A percentile compares a stretch with the other conserved stretches of the same genome.
These are phyloP conservation scores for Globisporangium cylindrosporum DNA, from an alignment of 352 stramenopile genomes.

Conservation along the genomic window DNA sequence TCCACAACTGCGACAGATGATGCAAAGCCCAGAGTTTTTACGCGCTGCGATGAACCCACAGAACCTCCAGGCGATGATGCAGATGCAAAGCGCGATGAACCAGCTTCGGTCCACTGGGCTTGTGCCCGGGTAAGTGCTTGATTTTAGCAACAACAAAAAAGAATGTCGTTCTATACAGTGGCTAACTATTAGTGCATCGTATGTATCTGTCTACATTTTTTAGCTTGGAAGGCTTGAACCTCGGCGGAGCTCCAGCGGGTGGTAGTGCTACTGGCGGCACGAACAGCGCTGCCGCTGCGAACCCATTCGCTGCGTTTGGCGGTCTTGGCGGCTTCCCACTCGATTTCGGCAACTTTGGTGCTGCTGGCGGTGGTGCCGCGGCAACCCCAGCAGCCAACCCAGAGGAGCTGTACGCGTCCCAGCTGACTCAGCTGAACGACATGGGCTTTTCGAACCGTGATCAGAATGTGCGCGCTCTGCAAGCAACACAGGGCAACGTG, in stretches of 20 bases:
- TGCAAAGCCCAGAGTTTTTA: constrained; percentile 87
- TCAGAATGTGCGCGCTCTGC: constrained; percentile 85
- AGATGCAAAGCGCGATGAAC: constrained; percentile 88
- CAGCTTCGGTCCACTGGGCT: constrained; percentile 72
- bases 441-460: constrained; percentile 91
- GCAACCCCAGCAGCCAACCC: constrained; percentile 53
- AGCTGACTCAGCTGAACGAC: constrained; percentile 87
- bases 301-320: constrained; percentile 54
- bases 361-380: constrained; percentile 19
- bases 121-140: constrained; percentile 53
- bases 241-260: constrained; percentile 18
- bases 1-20: constrained; percentile 86
- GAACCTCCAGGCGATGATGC: constrained; percentile 90
- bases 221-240: constrained; percentile 56
- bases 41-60: constrained; percentile 86
- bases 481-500: constrained; percentile 86
- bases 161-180: background rate
- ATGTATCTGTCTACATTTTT: background rate
- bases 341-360: constrained; percentile 23
- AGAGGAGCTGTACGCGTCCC: constrained; percentile 81
- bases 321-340: constrained; percentile 32
- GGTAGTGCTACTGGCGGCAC: constrained; percentile 14
- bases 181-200: constrained; percentile 2
- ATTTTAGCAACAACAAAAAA: background rate
- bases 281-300: constrained; percentile 24